A percentile compares a stretch with the other conserved stretches of the same genome.
phyloP scores from a whole-genome alignment of 441 rosid species.

The Flueggea neowawraea region DNA sequence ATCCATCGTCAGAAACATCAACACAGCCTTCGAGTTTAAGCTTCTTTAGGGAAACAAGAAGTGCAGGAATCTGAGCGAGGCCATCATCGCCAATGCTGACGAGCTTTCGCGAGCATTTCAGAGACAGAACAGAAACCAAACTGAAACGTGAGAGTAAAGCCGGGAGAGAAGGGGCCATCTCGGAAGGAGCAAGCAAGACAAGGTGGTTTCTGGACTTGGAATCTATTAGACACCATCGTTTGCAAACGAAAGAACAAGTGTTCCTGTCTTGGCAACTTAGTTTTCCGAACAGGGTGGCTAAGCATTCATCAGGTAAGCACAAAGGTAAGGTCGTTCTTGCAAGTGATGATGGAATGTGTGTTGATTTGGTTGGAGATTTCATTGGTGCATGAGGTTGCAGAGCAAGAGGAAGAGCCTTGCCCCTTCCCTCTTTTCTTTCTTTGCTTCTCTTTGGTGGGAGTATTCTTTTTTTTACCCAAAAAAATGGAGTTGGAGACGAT shows the following conservation, averaged over 20 bases:
- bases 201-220: slow-evolving; percentile 34
- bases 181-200: slow-evolving; percentile 23
- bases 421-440: too few relatives aligned
- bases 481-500: too few relatives aligned
- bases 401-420: not conserved
- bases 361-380: not conserved
- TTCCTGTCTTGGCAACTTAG: slow-evolving; percentile 27
- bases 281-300: slow-evolving; percentile 24
- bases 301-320: slow-evolving; percentile 38
- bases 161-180: slow-evolving; percentile 27
- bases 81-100: slow-evolving; percentile 26
- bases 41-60: slow-evolving; percentile 27
- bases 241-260: slow-evolving; percentile 36
- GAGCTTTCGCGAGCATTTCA: slow-evolving; percentile 39
- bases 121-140: slow-evolving; percentile 29
- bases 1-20: slow-evolving; percentile 34
- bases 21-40: slow-evolving; percentile 43
- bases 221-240: slow-evolving; percentile 36
- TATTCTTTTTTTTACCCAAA: too few relatives aligned
- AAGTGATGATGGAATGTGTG: too few relatives aligned
- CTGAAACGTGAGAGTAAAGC: slow-evolving; percentile 34
- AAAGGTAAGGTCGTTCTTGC: slow-evolving; percentile 19
- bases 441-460: not conserved
- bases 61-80: slow-evolving; percentile 20
- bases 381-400: not conserved